Conservation (phyloP, 1,139 yeast species). For the Lodderomyces jiufengensis region DNA sequence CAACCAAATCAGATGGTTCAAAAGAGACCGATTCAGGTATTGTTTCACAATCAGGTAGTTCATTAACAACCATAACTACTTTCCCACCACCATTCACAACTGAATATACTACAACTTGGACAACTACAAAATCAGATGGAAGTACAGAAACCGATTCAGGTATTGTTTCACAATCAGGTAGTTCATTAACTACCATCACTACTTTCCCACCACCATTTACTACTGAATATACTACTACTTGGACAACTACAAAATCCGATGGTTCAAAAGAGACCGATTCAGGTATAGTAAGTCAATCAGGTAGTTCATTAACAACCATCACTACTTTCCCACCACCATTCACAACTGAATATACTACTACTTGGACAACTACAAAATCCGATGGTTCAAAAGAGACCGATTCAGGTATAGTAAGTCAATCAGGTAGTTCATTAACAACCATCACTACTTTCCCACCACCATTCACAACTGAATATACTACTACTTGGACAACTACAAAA, state of each 20-base stretch:
- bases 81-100: slow-evolving; percentile 4
- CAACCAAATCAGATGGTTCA: slow-evolving; percentile 18
- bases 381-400: slow-evolving; percentile 6
- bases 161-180: slow-evolving; percentile 5
- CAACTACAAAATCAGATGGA: slow-evolving; percentile 12
- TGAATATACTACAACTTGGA: slow-evolving; percentile 7
- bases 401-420: slow-evolving; percentile 13
- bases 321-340: slow-evolving; percentile 3
- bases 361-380: slow-evolving; percentile 2
- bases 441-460: slow-evolving; percentile 7
- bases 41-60: slow-evolving; percentile 9
- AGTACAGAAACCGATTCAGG: slow-evolving; percentile 7
- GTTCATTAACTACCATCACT: slow-evolving; percentile 3
- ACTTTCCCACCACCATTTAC: slow-evolving; percentile 1
- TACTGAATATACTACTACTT: slow-evolving; percentile 17
- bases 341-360: neutral
- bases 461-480: slow-evolving; percentile 4
- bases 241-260: slow-evolving; percentile 16
- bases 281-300: slow-evolving; percentile 7
- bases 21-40: slow-evolving; percentile 15
- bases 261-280: slow-evolving; percentile 15
- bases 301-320: slow-evolving; percentile 5
- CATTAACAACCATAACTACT: slow-evolving; percentile 1
- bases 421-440: slow-evolving; percentile 8
- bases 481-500: slow-evolving; percentile 7